Evolutionary conservation across 345 rosid genomes (phyloP).

Genomic region (Stellera chamaejasme): DNA sequence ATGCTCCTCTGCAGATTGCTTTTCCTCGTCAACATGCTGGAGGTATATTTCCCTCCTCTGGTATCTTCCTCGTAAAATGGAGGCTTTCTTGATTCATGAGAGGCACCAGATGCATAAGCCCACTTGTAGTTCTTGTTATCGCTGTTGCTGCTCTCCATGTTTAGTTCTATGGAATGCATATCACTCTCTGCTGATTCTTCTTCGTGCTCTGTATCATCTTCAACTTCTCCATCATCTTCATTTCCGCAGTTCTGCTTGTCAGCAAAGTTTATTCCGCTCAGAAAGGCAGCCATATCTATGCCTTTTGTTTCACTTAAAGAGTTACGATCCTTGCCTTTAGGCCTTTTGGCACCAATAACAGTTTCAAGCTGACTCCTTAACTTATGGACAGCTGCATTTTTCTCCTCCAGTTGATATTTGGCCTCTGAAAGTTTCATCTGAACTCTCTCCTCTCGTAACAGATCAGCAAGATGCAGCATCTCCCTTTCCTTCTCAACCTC

Average conservation of each 20-base stretch:
- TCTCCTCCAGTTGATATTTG: constrained; percentile 73
- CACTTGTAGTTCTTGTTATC: constrained; percentile 53
- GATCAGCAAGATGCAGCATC: constrained; percentile 68
- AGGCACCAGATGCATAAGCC: constrained; percentile 34
- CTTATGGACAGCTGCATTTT: constrained; percentile 72
- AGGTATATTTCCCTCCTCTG: constrained; percentile 59
- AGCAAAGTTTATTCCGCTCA: constrained; percentile 33
- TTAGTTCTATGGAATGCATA: constrained; percentile 77
- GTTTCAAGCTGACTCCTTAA: constrained; percentile 80
- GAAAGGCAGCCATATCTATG: constrained; percentile 50
- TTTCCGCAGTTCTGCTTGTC: constrained; percentile 33
- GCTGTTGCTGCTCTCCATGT: constrained; percentile 46
- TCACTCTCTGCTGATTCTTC: constrained; percentile 80
- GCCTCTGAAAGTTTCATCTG: constrained; percentile 78
- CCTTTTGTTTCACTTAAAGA: constrained; percentile 25
- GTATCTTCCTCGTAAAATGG: constrained; percentile 36
- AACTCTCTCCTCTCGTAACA: constrained; percentile 59
- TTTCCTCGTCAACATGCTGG: constrained; percentile 40
- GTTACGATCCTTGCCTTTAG: constrained; percentile 47
- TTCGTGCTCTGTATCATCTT: constrained; percentile 38
- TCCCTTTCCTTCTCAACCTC: constrained; percentile 84
- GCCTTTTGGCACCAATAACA: constrained; percentile 55
- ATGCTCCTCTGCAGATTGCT: constrained; percentile 63
- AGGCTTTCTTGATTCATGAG: constrained; percentile 25
- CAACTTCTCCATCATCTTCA: constrained; percentile 60